Base-by-base conservation (phyloP, 495 filamentous ascomycete species). In the Penicillium salamii region DNA sequence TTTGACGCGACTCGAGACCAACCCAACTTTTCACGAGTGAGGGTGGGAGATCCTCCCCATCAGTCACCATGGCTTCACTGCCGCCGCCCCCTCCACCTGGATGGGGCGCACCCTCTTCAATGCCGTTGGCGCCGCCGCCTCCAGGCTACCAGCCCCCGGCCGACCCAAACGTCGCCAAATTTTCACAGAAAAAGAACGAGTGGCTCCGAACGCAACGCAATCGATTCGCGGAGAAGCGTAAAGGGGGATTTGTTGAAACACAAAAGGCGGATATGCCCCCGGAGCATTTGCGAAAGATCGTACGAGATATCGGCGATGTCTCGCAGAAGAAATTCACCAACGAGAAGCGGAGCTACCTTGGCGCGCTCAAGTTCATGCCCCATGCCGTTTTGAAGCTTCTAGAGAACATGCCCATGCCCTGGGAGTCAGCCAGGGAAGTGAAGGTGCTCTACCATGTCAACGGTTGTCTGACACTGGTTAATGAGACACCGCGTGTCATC, bases 381-480 rank as follows among this genome's bases (percentile, higher is more conserved):
- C 95, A 99, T 65, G 95, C 95, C n/a, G 95, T 99, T 8, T 69
- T 99, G 73, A 99, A 99, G 77, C 82, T 99, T 15, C 62, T 99
- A 48, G 95, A 99, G 78, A 99, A 99, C 63, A 99, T 99, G 95
- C 95, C 95, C 7, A 99, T 99, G 95, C 95, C 95, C 7, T 99
- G 95, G 95, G 95, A 99, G 75, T 89, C 89, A 24, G 82, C 90
- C 5, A 79, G 91, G 42, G 92, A 99, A 60, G 95, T 99, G 42
- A 96, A 96, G 69, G 95, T 99, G 11, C 75, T 99, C 7, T 99
- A 99, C 69, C 95, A 99, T 65, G 90, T 97, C 53, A 99, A 97
- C 57, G 95, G 95, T 9, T 97, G 95, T 62, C 72, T 99, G 58
- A 99, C 95, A 14, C 72, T 99, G 49, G 95, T 99, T 46, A 99